These are phyloP conservation scores for Aspergillus neoniger DNA, from an alignment of 2,329 filamentous ascomycete genomes.

Conservation along the genomic window DNA sequence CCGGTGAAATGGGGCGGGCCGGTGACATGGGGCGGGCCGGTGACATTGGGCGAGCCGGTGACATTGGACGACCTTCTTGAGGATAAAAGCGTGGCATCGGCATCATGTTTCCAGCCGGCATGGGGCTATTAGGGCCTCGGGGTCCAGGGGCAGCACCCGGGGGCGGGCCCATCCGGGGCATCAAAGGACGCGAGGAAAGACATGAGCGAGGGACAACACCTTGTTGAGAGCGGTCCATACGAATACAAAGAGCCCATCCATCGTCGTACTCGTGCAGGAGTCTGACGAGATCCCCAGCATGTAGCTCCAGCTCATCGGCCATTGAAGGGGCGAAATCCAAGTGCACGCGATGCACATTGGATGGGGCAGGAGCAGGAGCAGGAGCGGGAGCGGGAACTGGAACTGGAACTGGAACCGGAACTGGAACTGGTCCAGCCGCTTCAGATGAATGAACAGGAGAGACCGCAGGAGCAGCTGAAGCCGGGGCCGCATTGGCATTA, in stretches of 20 bases:
- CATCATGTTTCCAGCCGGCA: conserved; percentile 27
- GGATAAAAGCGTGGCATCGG: conserved; percentile 40
- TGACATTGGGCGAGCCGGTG: conserved; percentile 32
- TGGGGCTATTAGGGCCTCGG: conserved; percentile 37
- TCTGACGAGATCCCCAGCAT: conserved; percentile 79
- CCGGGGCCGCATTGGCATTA: conserved; percentile 11
- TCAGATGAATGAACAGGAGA: conserved; percentile 17
- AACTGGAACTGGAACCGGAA: conserved; percentile 34
- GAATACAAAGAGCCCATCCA: conserved; percentile 93
- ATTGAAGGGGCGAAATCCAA: conserved; percentile 92
- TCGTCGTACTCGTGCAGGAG: conserved; percentile 96
- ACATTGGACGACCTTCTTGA: conserved; percentile 45
- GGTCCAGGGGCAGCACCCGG: conserved; percentile 35
- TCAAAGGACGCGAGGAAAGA: conserved; percentile 86
- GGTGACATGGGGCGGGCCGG: conserved; percentile 22
- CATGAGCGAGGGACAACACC: conserved; percentile 94
- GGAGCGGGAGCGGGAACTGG: conserved; percentile 34
- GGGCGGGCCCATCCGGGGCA: conserved; percentile 65
- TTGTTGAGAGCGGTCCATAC: conserved; percentile 85
- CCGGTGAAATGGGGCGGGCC: conserved; percentile 34
- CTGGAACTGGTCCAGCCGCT: conserved; percentile 19
- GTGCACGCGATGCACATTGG: conserved; percentile 86
- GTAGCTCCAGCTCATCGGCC: conserved; percentile 84
- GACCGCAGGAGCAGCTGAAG: conserved; percentile 18
- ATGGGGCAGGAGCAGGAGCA: conserved; percentile 41